Evolutionary conservation across 2,329 filamentous ascomycete genomes (phyloP).

Genomic region (Colletotrichum agaves): DNA sequence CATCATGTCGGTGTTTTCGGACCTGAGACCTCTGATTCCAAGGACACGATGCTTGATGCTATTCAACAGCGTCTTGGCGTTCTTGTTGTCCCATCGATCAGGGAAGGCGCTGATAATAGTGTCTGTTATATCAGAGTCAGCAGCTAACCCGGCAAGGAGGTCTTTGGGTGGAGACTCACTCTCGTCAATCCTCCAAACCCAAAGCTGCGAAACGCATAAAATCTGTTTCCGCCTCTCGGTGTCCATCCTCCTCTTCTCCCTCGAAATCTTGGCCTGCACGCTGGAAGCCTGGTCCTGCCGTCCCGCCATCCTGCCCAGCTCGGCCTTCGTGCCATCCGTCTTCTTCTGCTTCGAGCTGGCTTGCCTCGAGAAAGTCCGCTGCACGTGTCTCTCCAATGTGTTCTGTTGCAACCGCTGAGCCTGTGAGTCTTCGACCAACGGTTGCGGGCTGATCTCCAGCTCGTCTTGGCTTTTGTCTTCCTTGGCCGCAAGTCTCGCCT

Average conservation of each 20-base stretch:
- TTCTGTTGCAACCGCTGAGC: neutral
- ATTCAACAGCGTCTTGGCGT: conserved; percentile 38
- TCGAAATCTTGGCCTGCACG: conserved; percentile 33
- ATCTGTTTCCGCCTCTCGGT: conserved; percentile 45
- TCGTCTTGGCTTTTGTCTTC: neutral
- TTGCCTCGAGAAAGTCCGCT: conserved; percentile 26
- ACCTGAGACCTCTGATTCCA: conserved; percentile 24
- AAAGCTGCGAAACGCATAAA: conserved; percentile 42
- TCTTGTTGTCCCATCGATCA: conserved; percentile 39
- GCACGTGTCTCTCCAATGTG: conserved; percentile 27
- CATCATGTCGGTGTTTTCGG: conserved; percentile 33
- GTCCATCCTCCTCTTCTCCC: conserved; percentile 36
- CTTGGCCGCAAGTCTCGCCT: neutral
- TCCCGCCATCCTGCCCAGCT: conserved; percentile 37
- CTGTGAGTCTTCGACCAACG: neutral
- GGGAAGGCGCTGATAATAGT: conserved; percentile 39
- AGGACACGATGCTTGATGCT: conserved; percentile 37
- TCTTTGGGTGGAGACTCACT: conserved; percentile 11
- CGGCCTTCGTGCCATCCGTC: conserved; percentile 39
- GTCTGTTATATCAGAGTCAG: neutral
- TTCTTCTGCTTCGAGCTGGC: conserved; percentile 39
- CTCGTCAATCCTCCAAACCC: conserved; percentile 39
- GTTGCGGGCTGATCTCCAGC: neutral
- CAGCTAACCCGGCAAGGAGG: neutral
- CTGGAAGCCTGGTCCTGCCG: conserved; percentile 38